These are phyloP conservation scores for Mycena haematopus DNA, from an alignment of 768 basidiomycete genomes.

Conservation along the genomic window DNA sequence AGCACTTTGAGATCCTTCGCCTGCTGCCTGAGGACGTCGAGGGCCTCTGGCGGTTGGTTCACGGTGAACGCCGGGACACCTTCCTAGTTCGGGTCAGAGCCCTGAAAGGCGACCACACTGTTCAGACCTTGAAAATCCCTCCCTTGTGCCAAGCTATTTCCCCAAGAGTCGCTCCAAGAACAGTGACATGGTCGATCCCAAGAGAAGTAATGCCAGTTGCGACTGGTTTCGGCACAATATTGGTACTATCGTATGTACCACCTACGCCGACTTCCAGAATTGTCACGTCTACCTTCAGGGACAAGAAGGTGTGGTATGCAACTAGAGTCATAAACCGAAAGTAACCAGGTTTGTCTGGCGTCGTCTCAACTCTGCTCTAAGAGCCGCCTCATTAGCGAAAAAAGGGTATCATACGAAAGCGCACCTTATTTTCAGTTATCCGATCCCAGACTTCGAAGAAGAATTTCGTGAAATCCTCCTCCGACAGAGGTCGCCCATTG, in stretches of 20 bases:
- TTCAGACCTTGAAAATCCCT: conserved; percentile 88
- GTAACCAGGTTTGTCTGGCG: conserved; percentile 84
- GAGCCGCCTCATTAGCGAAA: conserved; percentile 3
- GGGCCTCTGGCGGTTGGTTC: conserved; percentile 71
- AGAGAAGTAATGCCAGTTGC: conserved; percentile 89
- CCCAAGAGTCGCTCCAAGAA: conserved; percentile 85
- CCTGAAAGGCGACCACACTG: not conserved
- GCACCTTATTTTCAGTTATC: conserved; percentile 70
- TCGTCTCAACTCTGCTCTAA: conserved; percentile 56
- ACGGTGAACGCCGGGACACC: conserved; percentile 88
- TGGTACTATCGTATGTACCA: conserved; percentile 93
- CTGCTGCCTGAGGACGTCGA: conserved; percentile 69
- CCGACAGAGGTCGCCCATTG: conserved; percentile 88
- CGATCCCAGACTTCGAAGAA: conserved; percentile 98
- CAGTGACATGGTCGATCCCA: conserved; percentile 89
- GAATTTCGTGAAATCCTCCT: conserved; percentile 85
- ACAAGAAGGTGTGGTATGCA: conserved; percentile 89
- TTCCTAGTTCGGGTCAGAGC: conserved; percentile 49
- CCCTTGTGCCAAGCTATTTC: conserved; percentile 97
- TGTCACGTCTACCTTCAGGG: conserved; percentile 85
- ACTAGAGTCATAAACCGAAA: conserved; percentile 93
- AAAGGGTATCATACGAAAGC: conserved; percentile 8
- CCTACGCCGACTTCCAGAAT: conserved; percentile 97
- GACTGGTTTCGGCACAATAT: conserved; percentile 90
- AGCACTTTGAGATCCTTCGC: conserved; percentile 71